Base-by-base conservation (phyloP, 495 filamentous ascomycete genomes). In the Xylaria sp. region DNA sequence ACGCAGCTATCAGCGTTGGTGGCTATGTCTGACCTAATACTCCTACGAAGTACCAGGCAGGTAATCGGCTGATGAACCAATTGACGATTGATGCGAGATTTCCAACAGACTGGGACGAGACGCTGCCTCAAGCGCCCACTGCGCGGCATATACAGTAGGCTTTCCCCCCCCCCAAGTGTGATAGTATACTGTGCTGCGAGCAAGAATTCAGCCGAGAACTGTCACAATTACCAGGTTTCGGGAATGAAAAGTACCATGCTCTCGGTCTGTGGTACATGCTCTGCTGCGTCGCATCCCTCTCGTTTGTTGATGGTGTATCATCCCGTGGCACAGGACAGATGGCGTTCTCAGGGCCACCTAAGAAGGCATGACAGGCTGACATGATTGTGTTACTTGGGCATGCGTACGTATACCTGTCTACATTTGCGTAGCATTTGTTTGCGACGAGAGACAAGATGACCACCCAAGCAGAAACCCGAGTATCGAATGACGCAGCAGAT, bases 151-250 rank as follows among this genome's bases (percentile, higher is more conserved):
- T 21, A 7, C n/a, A n/a, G n/a, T n/a, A n/a, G n/a, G n/a, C n/a
- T n/a, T n/a, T n/a, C n/a, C n/a, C n/a, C n/a, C n/a, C n/a, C n/a
- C n/a, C n/a, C n/a, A n/a, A 52, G 48, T 24, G 35, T 41, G 9
- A 9, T 37, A 24, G 48, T 15, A 29, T 14, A 66, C 44, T 67
- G 63, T 35, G 48, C 15, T 24, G 50, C 29, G 8, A 44, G 5
- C 52, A 35, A 61, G 66, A 46, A 59, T 59, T 58, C 40, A 68
- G 55, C 67, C 55, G 55, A 61, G 55, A 69, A 37, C 53, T 69
- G 67, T 61, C 35, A 48, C 40, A 59, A 68, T 29, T 58, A 33
- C 52, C 52, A 44, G 52, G 65, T 58, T 43, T 68, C 40, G 52
- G 66, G 53, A 40, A 26, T 37, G 35, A 35, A n/a, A 61, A 61